A percentile compares a stretch with the other conserved stretches of the same genome.
These are phyloP conservation scores for Lupinus albus DNA, from an alignment of 306 rosid species.

Conservation along the genomic window DNA sequence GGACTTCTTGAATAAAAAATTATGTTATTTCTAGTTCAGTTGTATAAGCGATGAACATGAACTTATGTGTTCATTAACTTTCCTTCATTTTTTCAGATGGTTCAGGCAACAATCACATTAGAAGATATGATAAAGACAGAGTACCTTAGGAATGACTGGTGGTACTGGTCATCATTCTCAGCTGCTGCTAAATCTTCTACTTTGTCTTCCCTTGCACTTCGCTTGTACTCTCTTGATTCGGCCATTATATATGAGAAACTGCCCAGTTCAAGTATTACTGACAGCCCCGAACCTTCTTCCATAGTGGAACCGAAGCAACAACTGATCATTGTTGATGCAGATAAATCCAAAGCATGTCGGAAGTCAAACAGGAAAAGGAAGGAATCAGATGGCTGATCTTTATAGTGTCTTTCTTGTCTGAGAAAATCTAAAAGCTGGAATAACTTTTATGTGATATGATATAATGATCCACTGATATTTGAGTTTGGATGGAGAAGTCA, in stretches of 20 bases:
- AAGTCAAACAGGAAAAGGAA: conserved; percentile 85
- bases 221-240: conserved; percentile 90
- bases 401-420: conserved; percentile 33
- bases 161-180: conserved; percentile 98
- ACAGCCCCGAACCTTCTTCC: conserved; percentile 60
- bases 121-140: conserved; percentile 95
- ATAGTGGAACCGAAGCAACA: conserved; percentile 49
- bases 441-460: conserved; percentile 38
- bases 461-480: conserved; percentile 35
- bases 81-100: conserved; percentile 66
- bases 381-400: conserved; percentile 71
- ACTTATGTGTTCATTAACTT: conserved; percentile 19
- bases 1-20: conserved; percentile 9
- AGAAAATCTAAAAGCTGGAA: conserved; percentile 34
- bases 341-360: conserved; percentile 67
- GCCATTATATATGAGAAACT: conserved; percentile 80
- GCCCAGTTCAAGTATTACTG: conserved; percentile 56
- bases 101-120: conserved; percentile 80
- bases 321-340: conserved; percentile 60
- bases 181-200: conserved; percentile 91
- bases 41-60: conserved; percentile 6
- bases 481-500: conserved; percentile 41
- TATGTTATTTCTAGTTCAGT: conserved; percentile 26
- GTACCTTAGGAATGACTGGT: conserved; percentile 91
- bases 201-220: conserved; percentile 81